Conservation (phyloP, 2,329 filamentous ascomycete species). For the Stemphylium vesicarium region DNA sequence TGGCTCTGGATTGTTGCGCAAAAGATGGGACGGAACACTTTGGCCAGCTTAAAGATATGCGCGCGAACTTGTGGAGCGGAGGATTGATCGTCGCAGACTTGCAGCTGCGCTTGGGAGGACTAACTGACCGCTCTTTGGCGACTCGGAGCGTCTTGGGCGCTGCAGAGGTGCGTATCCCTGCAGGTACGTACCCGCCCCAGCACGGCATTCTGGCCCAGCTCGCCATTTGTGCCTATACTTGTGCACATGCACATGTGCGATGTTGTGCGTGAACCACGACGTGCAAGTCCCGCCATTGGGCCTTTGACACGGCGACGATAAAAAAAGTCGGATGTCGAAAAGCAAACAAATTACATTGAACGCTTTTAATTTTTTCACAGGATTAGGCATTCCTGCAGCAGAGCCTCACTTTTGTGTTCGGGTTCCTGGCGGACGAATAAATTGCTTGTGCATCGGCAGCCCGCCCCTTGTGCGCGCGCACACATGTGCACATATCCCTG, state of each 20-base stretch:
- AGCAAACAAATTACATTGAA: too few relatives aligned
- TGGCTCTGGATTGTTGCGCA: too few relatives aligned
- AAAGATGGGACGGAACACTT: conserved; percentile 4
- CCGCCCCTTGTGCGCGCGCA: conserved; percentile 1
- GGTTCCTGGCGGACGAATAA: background rate
- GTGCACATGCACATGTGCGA: conserved; percentile 18
- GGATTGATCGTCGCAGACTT: conserved; percentile 19
- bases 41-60: conserved; percentile 16
- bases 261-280: conserved; percentile 31
- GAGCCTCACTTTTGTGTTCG: background rate
- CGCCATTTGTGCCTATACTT: conserved; percentile 17
- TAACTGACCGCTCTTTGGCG: conserved; percentile 32
- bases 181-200: conserved; percentile 11
- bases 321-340: too few relatives aligned
- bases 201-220: conserved; percentile 12
- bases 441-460: conserved; percentile 1
- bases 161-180: conserved; percentile 16
- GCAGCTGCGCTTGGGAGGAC: conserved; percentile 2
- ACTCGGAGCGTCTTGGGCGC: conserved; percentile 13
- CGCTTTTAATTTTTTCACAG: background rate
- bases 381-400: background rate
- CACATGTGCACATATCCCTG: conserved; percentile 5
- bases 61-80: conserved; percentile 38
- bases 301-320: background rate
- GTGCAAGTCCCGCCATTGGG: background rate